These are phyloP conservation scores for Globisporangium nagaii DNA, from an alignment of 352 stramenopile species.

Conservation along the genomic window DNA sequence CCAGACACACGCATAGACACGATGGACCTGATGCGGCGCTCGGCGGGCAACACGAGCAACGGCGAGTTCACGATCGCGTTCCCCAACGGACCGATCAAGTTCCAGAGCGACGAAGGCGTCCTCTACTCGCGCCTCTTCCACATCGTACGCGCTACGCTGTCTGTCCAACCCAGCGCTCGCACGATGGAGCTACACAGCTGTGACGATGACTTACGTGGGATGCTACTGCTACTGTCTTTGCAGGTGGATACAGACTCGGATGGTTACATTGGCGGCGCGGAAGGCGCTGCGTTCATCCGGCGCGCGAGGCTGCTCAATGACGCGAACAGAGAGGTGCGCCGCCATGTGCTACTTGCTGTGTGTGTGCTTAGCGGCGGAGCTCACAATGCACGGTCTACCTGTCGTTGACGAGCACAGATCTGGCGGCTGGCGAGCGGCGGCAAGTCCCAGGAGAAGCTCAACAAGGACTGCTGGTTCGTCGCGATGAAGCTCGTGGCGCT, in stretches of 20 bases:
- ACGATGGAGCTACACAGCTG: no score
- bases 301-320: slow-evolving; percentile 76
- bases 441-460: slow-evolving; percentile 81
- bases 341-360: no score
- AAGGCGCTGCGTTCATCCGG: slow-evolving; percentile 79
- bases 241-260: slow-evolving; percentile 78
- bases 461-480: slow-evolving; percentile 88
- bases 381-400: neutral
- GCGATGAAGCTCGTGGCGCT: slow-evolving; percentile 88
- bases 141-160: slow-evolving; percentile 48
- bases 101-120: slow-evolving; percentile 72
- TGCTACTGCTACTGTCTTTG: neutral
- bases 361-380: neutral
- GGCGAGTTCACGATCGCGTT: slow-evolving; percentile 79
- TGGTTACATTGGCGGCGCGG: slow-evolving; percentile 64
- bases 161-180: no score
- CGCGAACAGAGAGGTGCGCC: slow-evolving; percentile 72
- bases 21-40: slow-evolving; percentile 16
- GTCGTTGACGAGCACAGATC: slow-evolving; percentile 31
- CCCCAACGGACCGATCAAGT: slow-evolving; percentile 82
- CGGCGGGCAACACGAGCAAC: slow-evolving; percentile 17
- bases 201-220: neutral
- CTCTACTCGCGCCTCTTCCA: slow-evolving; percentile 81
- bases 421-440: slow-evolving; percentile 85
- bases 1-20: neutral